phyloP scores from a whole-genome alignment of 2,329 filamentous ascomycete species.

The Meredithiella fracta region DNA sequence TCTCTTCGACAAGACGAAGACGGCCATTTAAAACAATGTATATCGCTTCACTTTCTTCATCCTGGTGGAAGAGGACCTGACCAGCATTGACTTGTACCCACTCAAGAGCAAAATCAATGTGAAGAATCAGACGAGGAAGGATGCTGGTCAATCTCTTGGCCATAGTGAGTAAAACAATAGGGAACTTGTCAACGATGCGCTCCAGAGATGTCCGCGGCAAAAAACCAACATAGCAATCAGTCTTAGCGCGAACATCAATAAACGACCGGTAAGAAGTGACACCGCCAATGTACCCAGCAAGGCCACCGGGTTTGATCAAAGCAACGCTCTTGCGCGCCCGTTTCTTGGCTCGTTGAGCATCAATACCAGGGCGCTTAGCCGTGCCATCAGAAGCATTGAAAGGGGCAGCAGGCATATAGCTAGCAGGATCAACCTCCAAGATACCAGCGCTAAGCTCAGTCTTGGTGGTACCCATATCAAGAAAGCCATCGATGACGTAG shows the following conservation, averaged over 20 bases:
- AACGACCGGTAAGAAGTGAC: slow-evolving; percentile 93
- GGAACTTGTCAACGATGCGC: slow-evolving; percentile 81
- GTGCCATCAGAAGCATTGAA: background rate
- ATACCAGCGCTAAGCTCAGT: slow-evolving; percentile 9
- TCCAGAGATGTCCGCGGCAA: slow-evolving; percentile 73
- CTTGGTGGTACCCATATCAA: slow-evolving; percentile 48
- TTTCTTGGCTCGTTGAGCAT: slow-evolving; percentile 30
- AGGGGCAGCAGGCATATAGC: slow-evolving; percentile 4
- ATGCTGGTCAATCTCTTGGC: slow-evolving; percentile 85
- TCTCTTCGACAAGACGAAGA: slow-evolving; percentile 67
- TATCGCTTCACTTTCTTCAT: slow-evolving; percentile 92
- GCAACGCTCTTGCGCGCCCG: slow-evolving; percentile 54
- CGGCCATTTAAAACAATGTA: slow-evolving; percentile 95
- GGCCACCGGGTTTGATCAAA: slow-evolving; percentile 80
- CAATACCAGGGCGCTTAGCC: slow-evolving; percentile 14
- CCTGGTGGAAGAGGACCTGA: slow-evolving; percentile 84
- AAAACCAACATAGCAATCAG: slow-evolving; percentile 95
- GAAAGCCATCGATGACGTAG: slow-evolving; percentile 92
- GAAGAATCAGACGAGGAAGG: slow-evolving; percentile 73
- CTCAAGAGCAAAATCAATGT: slow-evolving; percentile 95
- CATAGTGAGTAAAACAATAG: slow-evolving; percentile 84
- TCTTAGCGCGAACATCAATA: slow-evolving; percentile 92
- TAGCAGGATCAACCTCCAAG: slow-evolving; percentile 14
- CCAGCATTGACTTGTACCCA: slow-evolving; percentile 96
- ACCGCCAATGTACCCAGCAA: slow-evolving; percentile 87